Conservation (phyloP, 169 alveolate genomes). For the Eimeria brunetti region DNA sequence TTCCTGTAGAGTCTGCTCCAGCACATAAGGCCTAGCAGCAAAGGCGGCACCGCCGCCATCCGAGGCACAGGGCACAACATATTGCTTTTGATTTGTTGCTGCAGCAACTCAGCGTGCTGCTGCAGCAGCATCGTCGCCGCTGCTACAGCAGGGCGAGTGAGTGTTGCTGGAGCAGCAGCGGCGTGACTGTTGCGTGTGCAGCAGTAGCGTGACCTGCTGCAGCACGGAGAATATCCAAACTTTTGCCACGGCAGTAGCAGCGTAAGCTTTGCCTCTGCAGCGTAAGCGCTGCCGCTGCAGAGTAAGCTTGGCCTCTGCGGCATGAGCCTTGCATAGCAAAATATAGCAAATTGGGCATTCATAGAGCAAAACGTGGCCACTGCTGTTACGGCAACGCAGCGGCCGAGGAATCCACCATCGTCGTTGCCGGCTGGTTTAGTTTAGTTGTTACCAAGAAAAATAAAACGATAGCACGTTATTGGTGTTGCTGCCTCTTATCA, state of each 20-base stretch:
- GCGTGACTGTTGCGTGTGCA: neutral
- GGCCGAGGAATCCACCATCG: neutral
- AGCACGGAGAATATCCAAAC: slow-evolving; percentile 13
- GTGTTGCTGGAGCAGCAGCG: slow-evolving; percentile 25
- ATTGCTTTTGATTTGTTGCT: slow-evolving; percentile 54
- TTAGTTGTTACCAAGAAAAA: neutral
- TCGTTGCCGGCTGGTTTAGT: neutral
- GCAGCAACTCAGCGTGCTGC: slow-evolving; percentile 60
- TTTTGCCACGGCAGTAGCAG: slow-evolving; percentile 57
- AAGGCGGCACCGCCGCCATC: slow-evolving; percentile 51
- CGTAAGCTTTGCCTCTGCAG: slow-evolving; percentile 32
- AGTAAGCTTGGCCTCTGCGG: too few relatives aligned
- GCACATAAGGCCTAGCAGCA: slow-evolving; percentile 35
- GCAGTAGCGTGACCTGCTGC: slow-evolving; percentile 47
- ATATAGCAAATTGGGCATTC: neutral
- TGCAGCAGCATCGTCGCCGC: slow-evolving; percentile 22
- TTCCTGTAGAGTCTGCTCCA: slow-evolving; percentile 31
- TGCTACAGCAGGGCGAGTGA: slow-evolving; percentile 28
- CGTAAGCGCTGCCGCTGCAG: neutral
- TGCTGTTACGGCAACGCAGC: slow-evolving; percentile 21
- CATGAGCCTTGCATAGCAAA: too few relatives aligned
- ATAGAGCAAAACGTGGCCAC: neutral
- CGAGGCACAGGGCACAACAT: slow-evolving; percentile 2
- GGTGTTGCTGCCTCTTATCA: neutral
- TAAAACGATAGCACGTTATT: neutral